Percentiles rank a stretch among this genome's conserved stretches.
Evolutionary conservation across 2,329 filamentous ascomycete species (phyloP).

Genomic region (Plectosphaerella sp.): DNA sequence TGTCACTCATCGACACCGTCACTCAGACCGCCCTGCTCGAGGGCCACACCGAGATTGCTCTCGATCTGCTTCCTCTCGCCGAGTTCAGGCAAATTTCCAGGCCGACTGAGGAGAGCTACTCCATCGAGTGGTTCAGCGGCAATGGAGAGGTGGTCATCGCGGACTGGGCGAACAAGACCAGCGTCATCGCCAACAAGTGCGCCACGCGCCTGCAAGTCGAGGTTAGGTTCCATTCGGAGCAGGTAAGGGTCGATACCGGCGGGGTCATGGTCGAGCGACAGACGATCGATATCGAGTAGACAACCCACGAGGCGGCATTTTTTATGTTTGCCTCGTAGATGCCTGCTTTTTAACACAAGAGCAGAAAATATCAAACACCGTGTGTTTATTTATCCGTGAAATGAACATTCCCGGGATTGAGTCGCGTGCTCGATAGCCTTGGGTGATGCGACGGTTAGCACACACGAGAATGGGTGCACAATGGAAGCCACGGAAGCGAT

Average conservation of each 20-base stretch:
- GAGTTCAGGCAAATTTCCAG: constrained; percentile 18
- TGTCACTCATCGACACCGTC: constrained; percentile 20
- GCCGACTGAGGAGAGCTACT: constrained; percentile 17
- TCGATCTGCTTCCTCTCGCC: constrained; percentile 20
- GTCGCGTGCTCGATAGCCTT: no score
- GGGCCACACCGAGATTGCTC: constrained; percentile 16
- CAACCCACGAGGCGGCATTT: no score
- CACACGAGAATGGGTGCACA: no score
- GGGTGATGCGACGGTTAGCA: no score
- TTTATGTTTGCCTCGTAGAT: no score
- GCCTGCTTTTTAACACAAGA: no score
- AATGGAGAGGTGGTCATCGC: constrained; percentile 14
- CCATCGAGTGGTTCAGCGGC: constrained; percentile 20
- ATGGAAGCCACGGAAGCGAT: no score
- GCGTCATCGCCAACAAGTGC: constrained; percentile 12
- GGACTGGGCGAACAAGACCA: constrained; percentile 21
- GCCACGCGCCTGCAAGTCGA: constrained; percentile 16
- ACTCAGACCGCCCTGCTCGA: constrained; percentile 14
- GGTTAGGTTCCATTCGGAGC: constrained; percentile 21
- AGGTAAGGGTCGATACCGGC: constrained; percentile 17
- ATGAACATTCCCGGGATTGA: no score
- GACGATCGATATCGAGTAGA: constrained; percentile 11
- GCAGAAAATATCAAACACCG: no score
- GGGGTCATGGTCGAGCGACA: constrained; percentile 13
- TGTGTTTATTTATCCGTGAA: no score